Base-by-base conservation (phyloP, 768 basidiomycete species). In the Tulasnella sp. region DNA sequence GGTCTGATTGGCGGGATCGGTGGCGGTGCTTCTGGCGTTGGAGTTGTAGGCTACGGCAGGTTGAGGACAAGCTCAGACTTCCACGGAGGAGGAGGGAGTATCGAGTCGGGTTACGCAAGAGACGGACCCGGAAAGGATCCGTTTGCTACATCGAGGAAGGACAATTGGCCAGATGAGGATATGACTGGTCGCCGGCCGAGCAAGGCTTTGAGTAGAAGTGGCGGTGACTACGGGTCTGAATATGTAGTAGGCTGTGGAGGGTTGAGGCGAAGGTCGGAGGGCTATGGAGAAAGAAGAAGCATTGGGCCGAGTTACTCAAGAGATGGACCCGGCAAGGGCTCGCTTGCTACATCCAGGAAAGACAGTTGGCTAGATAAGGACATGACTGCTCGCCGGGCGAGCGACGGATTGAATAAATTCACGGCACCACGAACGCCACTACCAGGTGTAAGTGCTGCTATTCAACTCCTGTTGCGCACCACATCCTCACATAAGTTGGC, bases 11-110 rank as follows among this genome's bases (percentile, higher is more conserved):
- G 48, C 36, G 36, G 27, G 6, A 52, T 62, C 19, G 52, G 52
- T 39, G 76, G 76, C n/a, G 76, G 76, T 27, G 38, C 48, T 27
- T 77, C 36, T 77, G 76, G 76, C 8, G 36, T 77, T 39, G 52
- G 44, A 5, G 27, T 24, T 76, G 75, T 52, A n/a, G 46, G 52
- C n/a, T 62, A 56, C 7, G 52, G 76, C 12, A 77, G 76, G 58
- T 62, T 56, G 76, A 77, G 76, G 52, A 77, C 62, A 34, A 27
- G 62, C 31, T 68, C 62, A 10, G 62, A 77, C 34, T 56, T 38
- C 2, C 68, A 77, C 27, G 62, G 62, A 27, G 62, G 62, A n/a
- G 27, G 44, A 18, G 48, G 48, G 24, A 31, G n/a, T 68, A 52
- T 77, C 21, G 46, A 16, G 27, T 36, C 58, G 38, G n/a, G 44